phyloP scores from a whole-genome alignment of 139 green algal genomes.

The Chlorella sp. region DNA sequence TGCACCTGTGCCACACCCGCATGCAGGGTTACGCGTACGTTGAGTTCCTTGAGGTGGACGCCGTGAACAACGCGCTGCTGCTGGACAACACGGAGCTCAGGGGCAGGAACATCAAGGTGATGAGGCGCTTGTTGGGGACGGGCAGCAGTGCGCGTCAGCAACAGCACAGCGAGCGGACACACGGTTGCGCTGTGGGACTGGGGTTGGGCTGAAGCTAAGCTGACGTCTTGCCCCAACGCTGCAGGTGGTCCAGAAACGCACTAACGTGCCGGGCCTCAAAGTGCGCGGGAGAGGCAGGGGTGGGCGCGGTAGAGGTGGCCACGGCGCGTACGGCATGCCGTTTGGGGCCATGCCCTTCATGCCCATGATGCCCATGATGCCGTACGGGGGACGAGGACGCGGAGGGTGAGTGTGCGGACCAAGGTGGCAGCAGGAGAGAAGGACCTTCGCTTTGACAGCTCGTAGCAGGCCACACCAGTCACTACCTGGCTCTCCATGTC shows the following conservation, averaged over 20 bases:
- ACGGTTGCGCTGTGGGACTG: too few species aligned
- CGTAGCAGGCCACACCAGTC: too few species aligned
- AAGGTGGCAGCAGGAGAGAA: too few species aligned
- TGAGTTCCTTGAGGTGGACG: conserved; percentile 95
- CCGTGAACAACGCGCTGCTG: conserved; percentile 79
- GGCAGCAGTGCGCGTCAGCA: background rate
- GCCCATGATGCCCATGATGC: background rate
- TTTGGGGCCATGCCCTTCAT: background rate
- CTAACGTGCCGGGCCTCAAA: conserved; percentile 14
- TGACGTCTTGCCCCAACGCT: background rate
- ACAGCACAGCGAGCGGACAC: background rate
- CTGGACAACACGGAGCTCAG: conserved; percentile 76
- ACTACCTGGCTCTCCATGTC: too few species aligned
- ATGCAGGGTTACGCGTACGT: conserved; percentile 92
- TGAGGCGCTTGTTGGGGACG: background rate
- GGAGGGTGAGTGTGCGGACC: background rate
- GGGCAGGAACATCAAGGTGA: conserved; percentile 76
- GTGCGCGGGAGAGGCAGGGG: background rate
- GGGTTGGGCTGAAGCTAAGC: background rate
- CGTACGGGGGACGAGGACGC: background rate
- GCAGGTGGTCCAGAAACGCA: conserved; percentile 12
- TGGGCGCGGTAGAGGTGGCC: background rate
- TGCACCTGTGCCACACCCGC: background rate
- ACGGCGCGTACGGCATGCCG: background rate
- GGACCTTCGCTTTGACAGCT: too few species aligned